phyloP scores from a whole-genome alignment of 805 yeast species.

The Kazachstania kunashirensis region DNA sequence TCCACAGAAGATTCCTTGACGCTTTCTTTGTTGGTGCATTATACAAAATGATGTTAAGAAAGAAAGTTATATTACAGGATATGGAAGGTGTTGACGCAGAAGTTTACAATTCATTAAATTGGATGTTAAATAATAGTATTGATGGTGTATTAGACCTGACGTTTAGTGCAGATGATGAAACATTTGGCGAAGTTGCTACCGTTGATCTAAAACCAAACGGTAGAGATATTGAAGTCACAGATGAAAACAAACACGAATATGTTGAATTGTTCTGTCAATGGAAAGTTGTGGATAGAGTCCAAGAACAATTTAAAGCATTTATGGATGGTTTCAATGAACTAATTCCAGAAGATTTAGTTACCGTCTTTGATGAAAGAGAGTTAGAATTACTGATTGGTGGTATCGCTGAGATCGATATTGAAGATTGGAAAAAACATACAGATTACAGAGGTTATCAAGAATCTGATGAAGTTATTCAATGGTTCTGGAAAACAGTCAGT shows the following conservation, averaged over 20 bases:
- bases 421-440: conserved; percentile 98
- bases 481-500: conserved; percentile 95
- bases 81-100: conserved; percentile 99
- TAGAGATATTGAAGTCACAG: conserved; percentile 78
- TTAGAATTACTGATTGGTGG: conserved; percentile 95
- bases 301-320: conserved; percentile 92
- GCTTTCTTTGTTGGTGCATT: conserved; percentile 98
- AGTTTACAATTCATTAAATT: conserved; percentile 84
- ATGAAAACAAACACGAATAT: conserved; percentile 90
- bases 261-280: conserved; percentile 93
- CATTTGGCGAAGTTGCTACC: conserved; percentile 85
- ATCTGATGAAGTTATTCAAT: conserved; percentile 89
- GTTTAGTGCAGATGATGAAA: conserved; percentile 82
- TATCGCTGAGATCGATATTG: conserved; percentile 93
- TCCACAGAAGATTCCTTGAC: conserved; percentile 95
- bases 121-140: conserved; percentile 94
- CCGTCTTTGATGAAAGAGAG: conserved; percentile 96
- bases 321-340: conserved; percentile 96
- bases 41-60: conserved; percentile 93
- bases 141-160: conserved; percentile 80
- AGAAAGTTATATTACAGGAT: conserved; percentile 90
- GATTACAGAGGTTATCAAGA: conserved; percentile 98
- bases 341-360: conserved; percentile 92
- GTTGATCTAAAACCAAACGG: conserved; percentile 89
- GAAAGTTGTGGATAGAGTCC: conserved; percentile 88